These are phyloP conservation scores for Teratosphaeria viscida DNA, from an alignment of 2,329 filamentous ascomycete species.

Conservation along the genomic window DNA sequence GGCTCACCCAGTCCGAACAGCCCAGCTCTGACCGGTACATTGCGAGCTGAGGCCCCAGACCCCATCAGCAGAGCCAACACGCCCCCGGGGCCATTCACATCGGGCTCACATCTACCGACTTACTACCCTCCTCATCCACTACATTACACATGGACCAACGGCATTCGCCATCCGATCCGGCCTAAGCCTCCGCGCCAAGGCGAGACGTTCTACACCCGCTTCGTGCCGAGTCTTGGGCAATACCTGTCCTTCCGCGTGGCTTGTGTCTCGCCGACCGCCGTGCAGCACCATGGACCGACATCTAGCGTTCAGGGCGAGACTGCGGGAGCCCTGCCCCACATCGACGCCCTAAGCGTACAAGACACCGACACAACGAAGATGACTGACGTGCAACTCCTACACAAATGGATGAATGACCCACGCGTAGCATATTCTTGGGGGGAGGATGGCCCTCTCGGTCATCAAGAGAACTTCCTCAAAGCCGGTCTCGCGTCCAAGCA, in stretches of 20 bases:
- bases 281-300: conserved; percentile 52
- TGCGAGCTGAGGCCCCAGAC: conserved; percentile 5
- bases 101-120: conserved; percentile 74
- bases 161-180: conserved; percentile 72
- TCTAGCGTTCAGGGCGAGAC: conserved; percentile 20
- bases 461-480: conserved; percentile 59
- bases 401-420: conserved; percentile 80
- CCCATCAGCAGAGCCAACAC: conserved; percentile 13
- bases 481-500: conserved; percentile 56
- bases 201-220: conserved; percentile 83
- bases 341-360: neutral
- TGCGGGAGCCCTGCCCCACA: neutral
- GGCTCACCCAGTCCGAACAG: conserved; percentile 34
- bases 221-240: conserved; percentile 68
- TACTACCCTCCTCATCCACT: conserved; percentile 79
- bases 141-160: conserved; percentile 69
- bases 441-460: conserved; percentile 43
- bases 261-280: conserved; percentile 53
- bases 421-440: conserved; percentile 84
- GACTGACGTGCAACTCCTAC: conserved; percentile 58
- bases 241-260: conserved; percentile 86
- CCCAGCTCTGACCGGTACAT: conserved; percentile 1
- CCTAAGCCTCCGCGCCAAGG: conserved; percentile 84
- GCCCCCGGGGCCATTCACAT: conserved; percentile 60
- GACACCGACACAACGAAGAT: conserved; percentile 12